Percentiles rank a stretch among this genome's conserved stretches.
phyloP scores from a whole-genome alignment of 768 basidiomycete species.

The Neoboletus magnificus region DNA sequence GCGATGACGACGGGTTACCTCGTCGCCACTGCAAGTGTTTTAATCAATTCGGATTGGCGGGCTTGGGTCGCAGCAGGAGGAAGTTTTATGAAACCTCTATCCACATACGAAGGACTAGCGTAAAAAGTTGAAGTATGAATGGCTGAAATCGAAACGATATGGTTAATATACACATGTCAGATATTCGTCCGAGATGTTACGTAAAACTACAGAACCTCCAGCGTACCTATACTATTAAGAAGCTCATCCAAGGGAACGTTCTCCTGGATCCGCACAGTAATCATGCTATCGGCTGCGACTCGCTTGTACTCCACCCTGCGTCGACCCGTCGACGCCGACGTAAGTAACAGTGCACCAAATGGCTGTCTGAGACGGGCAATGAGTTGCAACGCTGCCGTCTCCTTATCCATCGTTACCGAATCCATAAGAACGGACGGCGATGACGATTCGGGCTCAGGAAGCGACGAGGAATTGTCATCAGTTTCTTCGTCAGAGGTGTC shows the following conservation, averaged over 20 bases:
- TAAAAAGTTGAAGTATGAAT: no score
- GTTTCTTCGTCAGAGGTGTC: not conserved
- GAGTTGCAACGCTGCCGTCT: not conserved
- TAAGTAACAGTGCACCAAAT: not conserved
- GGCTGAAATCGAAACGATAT: no score
- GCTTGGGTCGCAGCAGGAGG: no score
- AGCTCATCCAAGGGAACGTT: not conserved
- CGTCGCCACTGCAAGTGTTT: no score
- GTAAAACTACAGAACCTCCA: not conserved
- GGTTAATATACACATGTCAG: no score
- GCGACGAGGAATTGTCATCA: not conserved
- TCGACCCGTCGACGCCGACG: not conserved
- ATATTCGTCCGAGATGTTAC: not conserved
- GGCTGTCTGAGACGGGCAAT: not conserved
- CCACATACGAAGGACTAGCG: no score
- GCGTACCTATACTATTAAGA: not conserved
- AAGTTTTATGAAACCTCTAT: no score
- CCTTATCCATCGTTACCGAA: not conserved
- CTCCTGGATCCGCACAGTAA: slow-evolving; percentile 2
- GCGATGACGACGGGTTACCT: no score
- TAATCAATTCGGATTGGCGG: no score
- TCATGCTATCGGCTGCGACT: not conserved
- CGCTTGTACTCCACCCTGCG: not conserved
- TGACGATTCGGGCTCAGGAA: not conserved
- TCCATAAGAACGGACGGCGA: not conserved